Evolutionary conservation across 441 rosid genomes (phyloP), one percentile per base, ranked within the genome.

Genomic region (Kokia cookei): DNA sequence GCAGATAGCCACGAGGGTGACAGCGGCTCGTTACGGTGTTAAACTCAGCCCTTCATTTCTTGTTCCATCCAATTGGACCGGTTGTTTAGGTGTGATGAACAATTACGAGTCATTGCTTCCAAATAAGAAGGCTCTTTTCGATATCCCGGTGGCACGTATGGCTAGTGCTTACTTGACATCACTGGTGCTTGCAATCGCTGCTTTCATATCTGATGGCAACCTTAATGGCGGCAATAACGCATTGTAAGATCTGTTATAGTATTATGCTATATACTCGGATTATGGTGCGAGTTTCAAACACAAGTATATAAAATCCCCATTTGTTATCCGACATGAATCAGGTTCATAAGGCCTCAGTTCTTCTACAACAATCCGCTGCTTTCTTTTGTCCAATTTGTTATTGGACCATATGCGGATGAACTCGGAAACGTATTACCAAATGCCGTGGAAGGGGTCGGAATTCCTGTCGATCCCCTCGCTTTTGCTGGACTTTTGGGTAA

Each of bases 1-100:
- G 81, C 87, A 94, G 97, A 86, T 92, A 79, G 90, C 92, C 45
- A 94, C 97, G 3, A 86, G 97, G 78, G 87, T 91, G 24, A 90
- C 93, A 2, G 94, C 97, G 53, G 93, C 91, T 15, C 84, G 83
- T 64, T 82, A 87, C 37, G 89, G 87, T 67, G 93, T 92, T 60
- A 87, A 90, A 76, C 82, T 94, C 17, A 92, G 97, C 80, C 98
- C 95, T 0, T 94, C 95, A 14, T 91, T 92, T 80, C 93, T 94
- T 8, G 92, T 92, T 69, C 98, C 97, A 43, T 92, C 97, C 24
- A 94, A 83, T 74, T 94, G 97, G 97, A 94, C 98, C 4, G 98
- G 97, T 29, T 94, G 97, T 80, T 78, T 91, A 73, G 98, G 98
- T 55, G 97, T 94, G 15, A 89, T 94, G 92, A 94, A 92, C 69